A percentile compares a stretch with the other conserved stretches of the same genome.
phyloP scores from a whole-genome alignment of 768 basidiomycete species.

The Boletellus ananas region DNA sequence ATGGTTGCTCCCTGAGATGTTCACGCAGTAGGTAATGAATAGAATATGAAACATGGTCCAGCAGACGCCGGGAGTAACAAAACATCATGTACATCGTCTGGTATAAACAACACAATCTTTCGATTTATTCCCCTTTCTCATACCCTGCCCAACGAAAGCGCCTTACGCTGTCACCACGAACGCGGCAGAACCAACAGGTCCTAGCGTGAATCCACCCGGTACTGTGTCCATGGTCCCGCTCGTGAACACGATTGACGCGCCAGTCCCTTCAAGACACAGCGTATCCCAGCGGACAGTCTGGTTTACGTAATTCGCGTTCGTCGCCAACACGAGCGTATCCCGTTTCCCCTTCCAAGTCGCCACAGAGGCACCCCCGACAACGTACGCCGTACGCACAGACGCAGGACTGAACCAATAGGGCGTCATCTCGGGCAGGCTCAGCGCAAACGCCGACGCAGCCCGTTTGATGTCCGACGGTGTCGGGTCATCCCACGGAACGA shows the following conservation, averaged over 20 bases:
- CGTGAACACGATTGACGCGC: slow-evolving; percentile 5
- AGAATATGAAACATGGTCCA: no score
- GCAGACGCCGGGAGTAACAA: no score
- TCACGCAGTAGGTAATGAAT: no score
- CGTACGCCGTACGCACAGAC: slow-evolving; percentile 38
- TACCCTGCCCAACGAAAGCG: background rate
- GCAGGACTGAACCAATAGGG: slow-evolving; percentile 44
- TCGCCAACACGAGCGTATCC: slow-evolving; percentile 46
- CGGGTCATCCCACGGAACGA: slow-evolving; percentile 50
- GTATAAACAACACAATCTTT: no score
- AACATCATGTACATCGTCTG: no score
- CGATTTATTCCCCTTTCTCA: no score
- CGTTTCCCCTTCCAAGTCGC: slow-evolving; percentile 45
- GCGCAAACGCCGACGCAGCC: slow-evolving; percentile 47
- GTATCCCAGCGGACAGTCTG: slow-evolving; percentile 32
- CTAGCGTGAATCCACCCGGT: slow-evolving; percentile 15
- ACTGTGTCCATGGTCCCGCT: no score
- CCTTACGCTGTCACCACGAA: slow-evolving; percentile 10
- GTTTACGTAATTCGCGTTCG: slow-evolving; percentile 46
- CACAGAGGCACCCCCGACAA: slow-evolving; percentile 42
- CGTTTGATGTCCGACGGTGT: slow-evolving; percentile 50
- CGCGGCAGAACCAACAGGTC: slow-evolving; percentile 23
- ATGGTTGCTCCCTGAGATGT: no score
- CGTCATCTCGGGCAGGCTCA: slow-evolving; percentile 41
- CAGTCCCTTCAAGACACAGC: slow-evolving; percentile 18